Evolutionary conservation across 2,329 filamentous ascomycete species (phyloP), one percentile per base, ranked within the genome.

Genomic region (Phyllosticta paracitricarpa): DNA sequence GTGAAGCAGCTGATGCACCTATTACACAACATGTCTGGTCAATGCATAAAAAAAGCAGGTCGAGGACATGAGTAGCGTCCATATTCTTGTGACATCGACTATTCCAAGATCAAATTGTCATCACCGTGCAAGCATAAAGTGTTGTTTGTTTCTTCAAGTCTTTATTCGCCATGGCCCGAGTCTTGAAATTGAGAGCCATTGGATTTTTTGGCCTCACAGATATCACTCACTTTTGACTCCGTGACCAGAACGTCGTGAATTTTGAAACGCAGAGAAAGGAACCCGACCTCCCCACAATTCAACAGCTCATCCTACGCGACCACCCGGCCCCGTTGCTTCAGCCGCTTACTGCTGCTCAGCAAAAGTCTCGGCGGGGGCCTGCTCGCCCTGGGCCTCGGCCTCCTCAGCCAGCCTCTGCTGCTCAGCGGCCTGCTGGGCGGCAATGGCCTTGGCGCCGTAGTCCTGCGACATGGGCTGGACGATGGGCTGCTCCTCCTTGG

Each of bases 401-500:
- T 84, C 81, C 75, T 84, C 82, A 59, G 80, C 77, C 68, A 80
- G 77, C 72, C 82, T 78, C 74, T 83, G 81, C 74, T 83, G 71
- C 66, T 78, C 87, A 66, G 84, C 84, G 64, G 85, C 85, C 77
- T 88, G 84, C 70, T 86, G 83, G 65, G 85, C 84, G 69, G 84
- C 83, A 63, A 84, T 73, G 67, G 85, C 85, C 89, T 99, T 99
- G 71, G 93, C 91, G 74, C 94, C 94, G 82, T 99, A 99, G 84
- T 99, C 95, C 82, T 97, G 91, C 81, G 88, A 93, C 80, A 93
- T 88, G 76, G 94, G 94, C 81, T 96, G 91, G 73, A 96, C 85
- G 68, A 97, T 88, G 73, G 88, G 86, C 78, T 92, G 86, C 87
- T 99, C 94, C 83, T 99, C 94, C 90, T 99, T 99, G 81, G 94